Evolutionary conservation across 2,329 filamentous ascomycete species (phyloP).

Genomic region (Madurella mycetomatis): DNA sequence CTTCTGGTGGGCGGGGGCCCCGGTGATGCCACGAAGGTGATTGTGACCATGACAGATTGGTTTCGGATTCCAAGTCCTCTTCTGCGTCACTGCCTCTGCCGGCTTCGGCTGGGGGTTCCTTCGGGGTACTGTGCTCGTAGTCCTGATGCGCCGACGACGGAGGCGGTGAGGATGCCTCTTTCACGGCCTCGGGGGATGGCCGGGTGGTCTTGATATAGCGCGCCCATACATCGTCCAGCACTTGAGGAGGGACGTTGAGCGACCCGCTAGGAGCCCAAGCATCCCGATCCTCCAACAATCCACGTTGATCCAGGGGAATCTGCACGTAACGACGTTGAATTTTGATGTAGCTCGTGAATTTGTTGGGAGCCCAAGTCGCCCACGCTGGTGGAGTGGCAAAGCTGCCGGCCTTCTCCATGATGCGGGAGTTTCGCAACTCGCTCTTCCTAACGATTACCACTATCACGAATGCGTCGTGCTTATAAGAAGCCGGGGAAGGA

Average conservation of each 20-base stretch:
- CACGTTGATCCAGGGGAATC: slow-evolving; percentile 38
- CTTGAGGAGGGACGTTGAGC: slow-evolving; percentile 34
- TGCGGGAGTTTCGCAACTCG: not conserved
- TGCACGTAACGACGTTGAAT: slow-evolving; percentile 29
- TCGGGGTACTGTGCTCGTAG: not conserved
- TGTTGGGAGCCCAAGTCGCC: slow-evolving; percentile 11
- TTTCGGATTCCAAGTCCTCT: not conserved
- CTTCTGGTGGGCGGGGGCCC: not conserved
- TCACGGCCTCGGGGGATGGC: not conserved
- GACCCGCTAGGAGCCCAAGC: slow-evolving; percentile 34
- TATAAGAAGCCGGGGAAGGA: no score
- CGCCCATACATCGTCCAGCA: slow-evolving; percentile 32
- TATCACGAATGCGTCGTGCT: no score
- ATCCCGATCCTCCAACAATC: slow-evolving; percentile 32
- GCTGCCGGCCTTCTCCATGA: not conserved
- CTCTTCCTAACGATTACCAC: not conserved
- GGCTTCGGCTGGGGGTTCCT: not conserved
- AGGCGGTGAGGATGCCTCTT: not conserved
- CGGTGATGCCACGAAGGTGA: slow-evolving; percentile 4
- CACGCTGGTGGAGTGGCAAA: not conserved
- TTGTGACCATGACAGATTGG: slow-evolving; percentile 1
- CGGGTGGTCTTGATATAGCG: slow-evolving; percentile 3
- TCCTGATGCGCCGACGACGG: not conserved
- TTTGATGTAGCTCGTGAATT: not conserved
- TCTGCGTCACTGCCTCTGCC: not conserved